Evolutionary conservation across 208 protist genomes (phyloP).

Genomic region (Acanthamoeba healyi): DNA sequence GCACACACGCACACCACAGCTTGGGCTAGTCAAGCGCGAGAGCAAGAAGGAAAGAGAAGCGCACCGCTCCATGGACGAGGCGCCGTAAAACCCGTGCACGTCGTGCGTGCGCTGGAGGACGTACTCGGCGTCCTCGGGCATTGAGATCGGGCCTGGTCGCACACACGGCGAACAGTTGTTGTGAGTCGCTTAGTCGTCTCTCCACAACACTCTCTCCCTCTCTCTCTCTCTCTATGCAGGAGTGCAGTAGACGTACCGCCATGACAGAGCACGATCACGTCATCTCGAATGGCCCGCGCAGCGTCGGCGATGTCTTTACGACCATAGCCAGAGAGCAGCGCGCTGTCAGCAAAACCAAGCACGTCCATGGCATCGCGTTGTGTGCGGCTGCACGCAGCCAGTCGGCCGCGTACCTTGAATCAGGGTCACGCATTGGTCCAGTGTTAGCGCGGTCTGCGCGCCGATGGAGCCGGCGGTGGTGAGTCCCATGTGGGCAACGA

Average conservation of each 20-base stretch:
- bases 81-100: slow-evolving; percentile 71
- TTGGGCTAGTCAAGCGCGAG: no score
- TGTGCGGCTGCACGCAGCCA: no score
- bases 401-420: no score
- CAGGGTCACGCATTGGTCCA: slow-evolving; percentile 55
- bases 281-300: background rate
- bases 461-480: slow-evolving; percentile 69
- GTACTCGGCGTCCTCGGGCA: slow-evolving; percentile 71
- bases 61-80: slow-evolving; percentile 50
- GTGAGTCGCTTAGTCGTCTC: background rate
- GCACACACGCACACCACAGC: no score
- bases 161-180: no score
- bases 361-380: no score
- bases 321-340: background rate
- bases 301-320: slow-evolving; percentile 68
- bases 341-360: background rate
- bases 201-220: background rate
- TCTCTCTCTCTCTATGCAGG: no score
- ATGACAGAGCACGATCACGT: slow-evolving; percentile 68
- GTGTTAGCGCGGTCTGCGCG: slow-evolving; percentile 13
- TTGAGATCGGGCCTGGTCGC: slow-evolving; percentile 17
- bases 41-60: no score
- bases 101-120: background rate
- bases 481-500: slow-evolving; percentile 71
- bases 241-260: no score